A percentile compares a stretch with the other conserved stretches of the same genome.
phyloP scores from a whole-genome alignment of 2,329 filamentous ascomycete species.

The Scopulariopsis brevicaulis region DNA sequence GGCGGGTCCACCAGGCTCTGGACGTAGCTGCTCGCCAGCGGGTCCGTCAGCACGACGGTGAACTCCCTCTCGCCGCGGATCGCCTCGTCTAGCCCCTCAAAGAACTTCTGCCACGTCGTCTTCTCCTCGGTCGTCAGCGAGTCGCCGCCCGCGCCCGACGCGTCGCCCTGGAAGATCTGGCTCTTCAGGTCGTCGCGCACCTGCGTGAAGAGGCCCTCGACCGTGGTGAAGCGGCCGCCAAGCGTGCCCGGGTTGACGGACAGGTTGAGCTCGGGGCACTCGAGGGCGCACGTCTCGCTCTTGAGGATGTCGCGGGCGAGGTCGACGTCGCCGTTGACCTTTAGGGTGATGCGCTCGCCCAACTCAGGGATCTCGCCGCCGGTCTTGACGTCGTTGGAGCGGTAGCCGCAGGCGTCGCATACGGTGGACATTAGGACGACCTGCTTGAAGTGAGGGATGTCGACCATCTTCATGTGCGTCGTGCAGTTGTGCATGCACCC shows the following conservation, averaged over 20 bases:
- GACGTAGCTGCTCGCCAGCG: constrained; percentile 85
- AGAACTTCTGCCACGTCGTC: constrained; percentile 71
- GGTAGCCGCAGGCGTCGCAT: constrained; percentile 86
- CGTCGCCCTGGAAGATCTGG: constrained; percentile 71
- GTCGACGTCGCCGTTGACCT: constrained; percentile 59
- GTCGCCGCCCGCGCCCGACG: constrained; percentile 53
- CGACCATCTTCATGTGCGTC: constrained; percentile 98
- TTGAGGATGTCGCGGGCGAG: constrained; percentile 91
- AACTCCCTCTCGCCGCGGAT: constrained; percentile 75
- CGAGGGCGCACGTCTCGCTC: constrained; percentile 80
- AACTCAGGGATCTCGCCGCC: constrained; percentile 82
- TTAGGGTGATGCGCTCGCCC: constrained; percentile 72
- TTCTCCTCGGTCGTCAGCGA: constrained; percentile 58
- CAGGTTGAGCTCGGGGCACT: constrained; percentile 78
- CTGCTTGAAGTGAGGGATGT: constrained; percentile 96
- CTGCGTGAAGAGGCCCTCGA: constrained; percentile 87
- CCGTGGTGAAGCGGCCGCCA: constrained; percentile 90
- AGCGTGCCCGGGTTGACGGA: constrained; percentile 88
- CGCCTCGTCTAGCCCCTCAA: constrained; percentile 61
- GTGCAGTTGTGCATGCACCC: constrained; percentile 78
- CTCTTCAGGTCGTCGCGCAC: constrained; percentile 80
- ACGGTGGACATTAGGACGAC: constrained; percentile 92
- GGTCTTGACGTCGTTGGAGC: constrained; percentile 95
- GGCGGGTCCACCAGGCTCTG: constrained; percentile 74
- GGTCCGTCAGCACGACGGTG: constrained; percentile 74